phyloP scores from a whole-genome alignment of 2,329 filamentous ascomycete species.

The Pseudogymnoascus sp. region DNA sequence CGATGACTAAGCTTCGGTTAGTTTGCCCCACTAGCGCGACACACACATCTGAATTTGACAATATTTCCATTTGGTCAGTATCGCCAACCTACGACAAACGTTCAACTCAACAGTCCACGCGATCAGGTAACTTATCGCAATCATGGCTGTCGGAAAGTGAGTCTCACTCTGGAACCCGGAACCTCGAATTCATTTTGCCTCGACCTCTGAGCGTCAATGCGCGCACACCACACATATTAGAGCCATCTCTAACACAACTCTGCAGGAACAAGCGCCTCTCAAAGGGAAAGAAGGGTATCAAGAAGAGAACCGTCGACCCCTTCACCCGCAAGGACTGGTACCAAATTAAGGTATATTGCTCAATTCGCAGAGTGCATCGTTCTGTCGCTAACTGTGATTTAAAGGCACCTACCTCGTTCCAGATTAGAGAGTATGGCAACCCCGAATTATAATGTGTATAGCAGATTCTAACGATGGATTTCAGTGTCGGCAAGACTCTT shows the following conservation, averaged over 20 bases:
- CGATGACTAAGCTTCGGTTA: constrained; percentile 10
- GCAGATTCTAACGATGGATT: constrained; percentile 29
- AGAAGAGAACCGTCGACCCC: constrained; percentile 98
- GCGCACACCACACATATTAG: constrained; percentile 8
- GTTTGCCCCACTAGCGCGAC: constrained; percentile 10
- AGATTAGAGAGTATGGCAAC: constrained; percentile 74
- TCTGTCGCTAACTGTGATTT: constrained; percentile 23
- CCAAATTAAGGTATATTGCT: constrained; percentile 71
- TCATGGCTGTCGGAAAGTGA: constrained; percentile 78
- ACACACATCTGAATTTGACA: constrained; percentile 12
- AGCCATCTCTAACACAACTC: constrained; percentile 25
- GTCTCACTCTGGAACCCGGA: constrained; percentile 26
- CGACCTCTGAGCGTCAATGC: constrained; percentile 12
- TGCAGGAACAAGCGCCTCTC: constrained; percentile 98
- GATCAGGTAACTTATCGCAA: constrained; percentile 46
- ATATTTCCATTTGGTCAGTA: constrained; percentile 11
- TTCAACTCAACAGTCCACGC: constrained; percentile 20
- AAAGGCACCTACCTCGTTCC: constrained; percentile 90
- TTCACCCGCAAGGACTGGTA: constrained; percentile 99
- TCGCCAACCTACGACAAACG: constrained; percentile 15
- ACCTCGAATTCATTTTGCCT: constrained; percentile 13
- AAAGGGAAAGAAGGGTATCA: constrained; percentile 99
- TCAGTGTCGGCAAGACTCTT: constrained; percentile 97
- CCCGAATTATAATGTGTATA: constrained; percentile 13
- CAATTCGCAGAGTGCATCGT: constrained; percentile 2